phyloP scores from a whole-genome alignment of 2,329 filamentous ascomycete species.

The Tolypocladium ovalisporum region DNA sequence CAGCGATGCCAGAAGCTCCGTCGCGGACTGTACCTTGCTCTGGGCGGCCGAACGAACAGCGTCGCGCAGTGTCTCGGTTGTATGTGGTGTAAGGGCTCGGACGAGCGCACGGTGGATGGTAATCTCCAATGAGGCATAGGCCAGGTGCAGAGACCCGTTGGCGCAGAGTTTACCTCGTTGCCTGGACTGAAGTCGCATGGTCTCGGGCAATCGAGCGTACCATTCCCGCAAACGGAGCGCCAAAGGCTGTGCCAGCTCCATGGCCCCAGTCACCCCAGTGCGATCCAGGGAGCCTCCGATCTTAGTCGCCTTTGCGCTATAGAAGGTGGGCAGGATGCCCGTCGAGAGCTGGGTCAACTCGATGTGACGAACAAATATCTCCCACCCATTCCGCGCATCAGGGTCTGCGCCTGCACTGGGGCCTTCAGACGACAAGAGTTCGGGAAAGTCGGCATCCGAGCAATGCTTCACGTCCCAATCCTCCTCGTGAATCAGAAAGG shows the following conservation, averaged over 20 bases:
- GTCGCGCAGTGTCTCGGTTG: constrained; percentile 16
- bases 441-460: constrained; percentile 25
- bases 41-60: constrained; percentile 26
- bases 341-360: constrained; percentile 38
- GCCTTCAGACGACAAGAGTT: constrained; percentile 23
- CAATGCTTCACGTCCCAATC: constrained; percentile 42
- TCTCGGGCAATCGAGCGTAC: constrained; percentile 33
- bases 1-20: constrained; percentile 27
- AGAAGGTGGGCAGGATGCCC: constrained; percentile 38
- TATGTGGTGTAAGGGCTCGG: constrained; percentile 25
- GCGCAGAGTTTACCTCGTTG: constrained; percentile 28
- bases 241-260: constrained; percentile 21
- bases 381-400: constrained; percentile 31
- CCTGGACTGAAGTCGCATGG: constrained; percentile 31
- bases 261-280: constrained; percentile 19
- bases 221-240: constrained; percentile 26
- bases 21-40: constrained; percentile 26
- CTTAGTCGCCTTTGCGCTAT: constrained; percentile 24
- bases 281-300: constrained; percentile 18
- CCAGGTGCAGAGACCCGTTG: constrained; percentile 35
- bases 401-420: constrained; percentile 25
- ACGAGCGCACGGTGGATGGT: constrained; percentile 39
- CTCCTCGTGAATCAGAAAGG: constrained; percentile 37
- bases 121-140: constrained; percentile 40
- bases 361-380: constrained; percentile 39